A percentile compares a stretch with the other conserved stretches of the same genome.
Conservation (phyloP, 345 rosid species). For the Boechera divaricarpa region DNA sequence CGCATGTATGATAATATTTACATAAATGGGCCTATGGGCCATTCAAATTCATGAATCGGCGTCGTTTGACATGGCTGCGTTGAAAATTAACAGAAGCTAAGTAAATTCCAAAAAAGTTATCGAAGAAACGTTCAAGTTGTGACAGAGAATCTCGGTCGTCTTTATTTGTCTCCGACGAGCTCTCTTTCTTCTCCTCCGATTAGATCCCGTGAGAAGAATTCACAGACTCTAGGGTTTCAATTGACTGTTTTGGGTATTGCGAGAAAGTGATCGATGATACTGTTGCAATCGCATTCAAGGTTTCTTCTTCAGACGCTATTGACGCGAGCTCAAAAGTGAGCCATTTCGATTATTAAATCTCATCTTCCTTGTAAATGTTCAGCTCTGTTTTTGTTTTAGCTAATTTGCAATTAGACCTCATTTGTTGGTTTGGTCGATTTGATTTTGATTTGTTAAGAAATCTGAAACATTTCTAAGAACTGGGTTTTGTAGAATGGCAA, state of each 20-base stretch:
- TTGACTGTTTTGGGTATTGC: background rate
- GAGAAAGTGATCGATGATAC: constrained; percentile 61
- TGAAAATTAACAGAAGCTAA: background rate
- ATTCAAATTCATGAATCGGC: background rate
- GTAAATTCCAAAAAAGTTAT: constrained; percentile 13
- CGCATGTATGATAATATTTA: too few species aligned
- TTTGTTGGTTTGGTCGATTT: background rate
- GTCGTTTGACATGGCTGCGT: background rate
- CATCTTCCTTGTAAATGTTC: background rate
- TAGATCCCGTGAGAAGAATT: constrained; percentile 27
- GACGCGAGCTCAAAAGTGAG: constrained; percentile 79
- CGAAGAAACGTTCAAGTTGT: constrained; percentile 43
- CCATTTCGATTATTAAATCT: constrained; percentile 14
- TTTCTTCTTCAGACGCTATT: constrained; percentile 86
- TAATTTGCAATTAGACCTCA: background rate
- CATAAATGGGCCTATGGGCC: constrained; percentile 7
- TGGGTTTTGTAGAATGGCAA: constrained; percentile 20
- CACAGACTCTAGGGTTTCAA: constrained; percentile 13
- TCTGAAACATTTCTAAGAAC: constrained; percentile 20
- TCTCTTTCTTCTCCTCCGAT: constrained; percentile 37
- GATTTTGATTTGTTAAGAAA: background rate
- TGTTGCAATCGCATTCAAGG: constrained; percentile 88
- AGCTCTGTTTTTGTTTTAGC: background rate
- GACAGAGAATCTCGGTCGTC: constrained; percentile 50
- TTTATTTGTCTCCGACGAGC: constrained; percentile 36